Evolutionary conservation across 306 rosid genomes (phyloP).

Genomic region (Trifolium fragiferum): DNA sequence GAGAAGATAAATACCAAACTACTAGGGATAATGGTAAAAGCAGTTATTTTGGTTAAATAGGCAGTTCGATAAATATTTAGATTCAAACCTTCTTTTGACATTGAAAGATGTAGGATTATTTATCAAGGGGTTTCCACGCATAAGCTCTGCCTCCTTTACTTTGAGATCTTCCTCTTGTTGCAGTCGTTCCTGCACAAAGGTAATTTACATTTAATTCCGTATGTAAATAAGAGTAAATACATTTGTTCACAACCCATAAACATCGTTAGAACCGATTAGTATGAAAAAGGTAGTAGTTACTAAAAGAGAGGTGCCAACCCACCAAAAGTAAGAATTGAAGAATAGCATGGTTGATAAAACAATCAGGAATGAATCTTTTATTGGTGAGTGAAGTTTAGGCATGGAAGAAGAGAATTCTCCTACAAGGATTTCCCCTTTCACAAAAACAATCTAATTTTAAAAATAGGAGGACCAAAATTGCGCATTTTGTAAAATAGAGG

Average conservation of each 20-base stretch:
- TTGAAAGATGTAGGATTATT: slow-evolving; percentile 73
- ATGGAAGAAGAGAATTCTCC: neutral
- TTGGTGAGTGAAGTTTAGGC: neutral
- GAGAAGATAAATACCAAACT: neutral
- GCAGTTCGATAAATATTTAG: slow-evolving; percentile 11
- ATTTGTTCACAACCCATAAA: slow-evolving; percentile 17
- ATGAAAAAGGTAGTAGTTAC: neutral
- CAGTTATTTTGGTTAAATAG: neutral
- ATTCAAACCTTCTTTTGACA: slow-evolving; percentile 78
- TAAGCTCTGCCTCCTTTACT: slow-evolving; percentile 84
- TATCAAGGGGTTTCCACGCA: slow-evolving; percentile 83
- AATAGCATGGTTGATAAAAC: neutral
- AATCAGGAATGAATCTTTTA: neutral
- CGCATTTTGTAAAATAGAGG: no score
- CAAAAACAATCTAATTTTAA: neutral
- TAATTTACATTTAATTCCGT: neutral
- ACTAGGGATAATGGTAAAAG: neutral
- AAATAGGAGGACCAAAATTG: no score
- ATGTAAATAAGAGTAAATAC: slow-evolving; percentile 5
- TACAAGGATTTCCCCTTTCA: neutral
- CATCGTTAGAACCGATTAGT: neutral
- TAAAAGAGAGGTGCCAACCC: neutral
- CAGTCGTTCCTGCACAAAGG: slow-evolving; percentile 62
- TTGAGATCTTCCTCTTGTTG: slow-evolving; percentile 87
- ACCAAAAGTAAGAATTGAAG: neutral